Evolutionary conservation across 2,329 filamentous ascomycete species (phyloP), one percentile per base, ranked within the genome.

Genomic region (Nemania diffusa): DNA sequence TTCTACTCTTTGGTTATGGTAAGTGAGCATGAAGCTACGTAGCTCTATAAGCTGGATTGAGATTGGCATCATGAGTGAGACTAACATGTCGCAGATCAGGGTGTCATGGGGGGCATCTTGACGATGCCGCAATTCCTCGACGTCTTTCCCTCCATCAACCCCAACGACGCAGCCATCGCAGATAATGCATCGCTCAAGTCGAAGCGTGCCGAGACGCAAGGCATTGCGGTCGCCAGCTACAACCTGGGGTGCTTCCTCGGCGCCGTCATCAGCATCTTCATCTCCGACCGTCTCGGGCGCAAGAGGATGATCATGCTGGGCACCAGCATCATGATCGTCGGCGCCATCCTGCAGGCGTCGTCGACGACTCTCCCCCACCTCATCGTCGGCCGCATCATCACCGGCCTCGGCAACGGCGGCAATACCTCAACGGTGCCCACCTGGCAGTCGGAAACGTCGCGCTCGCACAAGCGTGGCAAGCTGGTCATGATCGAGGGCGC

Each of bases 71-170:
- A 13, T n/a, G n/a, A n/a, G n/a, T 8, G 27, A 58, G 44, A n/a
- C 69, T 66, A 58, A 69, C 7, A 52, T 44, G 11, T 32, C 20
- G 17, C 20, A 90, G 91, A 93, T 77, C 90, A 92, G 79, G 89
- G 91, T 75, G 90, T 93, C 9, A 93, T 92, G 84, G 91, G 90
- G 52, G 90, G 90, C 64, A 88, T 95, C 70, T 81, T 95, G 64
- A 92, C 91, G 2, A 85, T 94, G 73, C 80, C 84, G 22, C 84
- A 84, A 9, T 92, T 92, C 72, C 80, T 88, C 1, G 73, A 77
- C 1, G 78, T 80, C 17, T 89, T 89, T 70, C 87, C 86, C 0
- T 75, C 81, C 42, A 86, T 88, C 69, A 84, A 88, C 73, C 82
- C 85, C 4, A 76, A 80, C 13, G 76, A 79, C 26, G 74, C 75